Evolutionary conservation across 2,329 filamentous ascomycete genomes (phyloP).

Genomic region (Alternaria metachromatica): DNA sequence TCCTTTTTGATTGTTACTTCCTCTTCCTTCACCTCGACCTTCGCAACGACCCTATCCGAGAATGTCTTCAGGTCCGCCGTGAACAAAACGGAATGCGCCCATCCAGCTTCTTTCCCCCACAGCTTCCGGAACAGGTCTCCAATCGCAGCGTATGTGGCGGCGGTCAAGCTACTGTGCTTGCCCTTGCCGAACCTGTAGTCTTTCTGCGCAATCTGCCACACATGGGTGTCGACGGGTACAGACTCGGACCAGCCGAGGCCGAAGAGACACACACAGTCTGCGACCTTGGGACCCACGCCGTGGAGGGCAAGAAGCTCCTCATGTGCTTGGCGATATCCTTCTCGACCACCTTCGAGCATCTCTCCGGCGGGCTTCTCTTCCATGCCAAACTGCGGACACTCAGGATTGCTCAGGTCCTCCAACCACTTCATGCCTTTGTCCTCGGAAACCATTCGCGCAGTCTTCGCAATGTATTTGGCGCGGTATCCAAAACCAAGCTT

Average conservation of each 20-base stretch:
- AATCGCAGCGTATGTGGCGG: slow-evolving; percentile 86
- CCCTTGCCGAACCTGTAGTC: slow-evolving; percentile 91
- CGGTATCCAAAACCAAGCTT: slow-evolving; percentile 92
- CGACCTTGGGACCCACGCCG: slow-evolving; percentile 94
- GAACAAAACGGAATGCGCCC: slow-evolving; percentile 97
- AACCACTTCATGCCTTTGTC: slow-evolving; percentile 76
- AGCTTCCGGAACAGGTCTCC: slow-evolving; percentile 86
- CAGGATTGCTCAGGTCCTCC: slow-evolving; percentile 76
- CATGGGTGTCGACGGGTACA: slow-evolving; percentile 94
- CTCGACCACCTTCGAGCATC: slow-evolving; percentile 59
- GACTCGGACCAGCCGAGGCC: slow-evolving; percentile 94
- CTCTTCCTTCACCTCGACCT: slow-evolving; percentile 58
- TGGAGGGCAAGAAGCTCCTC: slow-evolving; percentile 78
- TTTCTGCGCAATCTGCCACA: slow-evolving; percentile 96
- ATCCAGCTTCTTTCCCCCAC: slow-evolving; percentile 94
- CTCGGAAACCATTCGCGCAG: slow-evolving; percentile 76
- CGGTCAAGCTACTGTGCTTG: slow-evolving; percentile 85
- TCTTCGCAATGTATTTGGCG: slow-evolving; percentile 89
- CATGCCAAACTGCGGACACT: slow-evolving; percentile 66
- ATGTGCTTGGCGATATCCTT: slow-evolving; percentile 80
- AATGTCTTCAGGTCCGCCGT: slow-evolving; percentile 90
- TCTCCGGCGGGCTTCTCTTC: slow-evolving; percentile 54
- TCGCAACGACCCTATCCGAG: slow-evolving; percentile 66
- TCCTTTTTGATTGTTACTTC: slow-evolving; percentile 45
- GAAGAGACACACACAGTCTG: slow-evolving; percentile 96